Conservation (phyloP, 2,329 filamentous ascomycete species). For the Xylaria sp. region DNA sequence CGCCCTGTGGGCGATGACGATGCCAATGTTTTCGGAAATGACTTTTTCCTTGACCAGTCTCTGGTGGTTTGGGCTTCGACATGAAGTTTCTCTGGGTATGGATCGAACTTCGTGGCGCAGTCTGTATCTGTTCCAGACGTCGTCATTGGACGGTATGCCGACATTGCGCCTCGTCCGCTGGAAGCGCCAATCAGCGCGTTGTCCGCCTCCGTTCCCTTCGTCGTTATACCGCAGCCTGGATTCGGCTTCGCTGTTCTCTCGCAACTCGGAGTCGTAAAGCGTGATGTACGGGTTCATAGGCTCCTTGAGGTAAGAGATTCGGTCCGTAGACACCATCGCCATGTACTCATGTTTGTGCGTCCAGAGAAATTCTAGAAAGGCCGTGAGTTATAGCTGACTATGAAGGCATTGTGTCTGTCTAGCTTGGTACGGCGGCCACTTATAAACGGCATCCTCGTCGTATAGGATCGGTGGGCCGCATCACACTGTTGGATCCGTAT, state of each 20-base stretch:
- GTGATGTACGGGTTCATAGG: slow-evolving; percentile 15
- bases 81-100: slow-evolving; percentile 8
- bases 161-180: slow-evolving; percentile 14
- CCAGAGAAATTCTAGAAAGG: neutral
- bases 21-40: slow-evolving; percentile 7
- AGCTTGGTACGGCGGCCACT: slow-evolving; percentile 4
- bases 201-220: slow-evolving; percentile 8
- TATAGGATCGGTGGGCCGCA: neutral
- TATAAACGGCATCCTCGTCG: slow-evolving; percentile 3
- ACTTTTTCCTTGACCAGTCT: slow-evolving; percentile 9
- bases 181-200: slow-evolving; percentile 16
- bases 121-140: slow-evolving; percentile 4
- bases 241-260: slow-evolving; percentile 8
- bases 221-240: slow-evolving; percentile 9
- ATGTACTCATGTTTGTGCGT: slow-evolving; percentile 9
- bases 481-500: neutral
- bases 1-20: slow-evolving; percentile 10
- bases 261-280: slow-evolving; percentile 12
- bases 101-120: slow-evolving; percentile 8
- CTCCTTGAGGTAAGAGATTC: slow-evolving; percentile 11
- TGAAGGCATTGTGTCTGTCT: slow-evolving; percentile 7
- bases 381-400: neutral
- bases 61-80: slow-evolving; percentile 4
- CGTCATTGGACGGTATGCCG: slow-evolving; percentile 7
- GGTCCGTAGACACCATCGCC: slow-evolving; percentile 3